phyloP scores from a whole-genome alignment of 2,329 filamentous ascomycete genomes.

The Karstenula rhodostoma region DNA sequence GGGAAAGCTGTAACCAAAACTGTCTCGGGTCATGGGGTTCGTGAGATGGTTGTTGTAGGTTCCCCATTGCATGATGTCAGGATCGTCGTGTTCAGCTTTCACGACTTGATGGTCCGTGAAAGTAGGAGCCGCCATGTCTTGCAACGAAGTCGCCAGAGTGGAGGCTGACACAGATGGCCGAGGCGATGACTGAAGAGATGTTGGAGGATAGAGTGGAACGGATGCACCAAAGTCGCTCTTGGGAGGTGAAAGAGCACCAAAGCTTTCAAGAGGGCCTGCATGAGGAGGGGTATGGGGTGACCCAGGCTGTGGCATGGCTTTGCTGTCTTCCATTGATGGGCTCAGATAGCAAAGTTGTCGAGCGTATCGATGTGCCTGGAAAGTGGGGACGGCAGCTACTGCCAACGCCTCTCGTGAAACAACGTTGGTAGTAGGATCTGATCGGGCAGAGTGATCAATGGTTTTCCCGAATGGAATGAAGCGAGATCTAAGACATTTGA shows the following conservation, averaged over 20 bases:
- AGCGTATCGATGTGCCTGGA: slow-evolving; percentile 26
- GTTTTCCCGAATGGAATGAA: slow-evolving; percentile 40
- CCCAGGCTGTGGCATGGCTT: slow-evolving; percentile 42
- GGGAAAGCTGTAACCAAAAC: slow-evolving; percentile 22
- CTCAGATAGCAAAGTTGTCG: slow-evolving; percentile 18
- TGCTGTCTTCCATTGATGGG: slow-evolving; percentile 36
- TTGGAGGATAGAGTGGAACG: slow-evolving; percentile 24
- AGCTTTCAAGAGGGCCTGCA: slow-evolving; percentile 28
- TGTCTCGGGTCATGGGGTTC: slow-evolving; percentile 22
- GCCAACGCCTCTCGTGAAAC: slow-evolving; percentile 44
- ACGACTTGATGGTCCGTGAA: not conserved
- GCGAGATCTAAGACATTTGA: slow-evolving; percentile 44
- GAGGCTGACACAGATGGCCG: slow-evolving; percentile 21
- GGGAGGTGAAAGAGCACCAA: slow-evolving; percentile 27
- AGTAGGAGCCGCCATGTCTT: slow-evolving; percentile 20
- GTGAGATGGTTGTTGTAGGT: slow-evolving; percentile 22
- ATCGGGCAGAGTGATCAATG: slow-evolving; percentile 24
- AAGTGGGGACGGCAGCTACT: slow-evolving; percentile 27
- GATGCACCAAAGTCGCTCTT: slow-evolving; percentile 30
- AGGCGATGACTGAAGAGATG: slow-evolving; percentile 24
- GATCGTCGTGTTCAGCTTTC: slow-evolving; percentile 24
- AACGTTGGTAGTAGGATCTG: slow-evolving; percentile 30
- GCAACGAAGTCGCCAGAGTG: slow-evolving; percentile 25
- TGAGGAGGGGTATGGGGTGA: slow-evolving; percentile 35
- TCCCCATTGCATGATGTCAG: slow-evolving; percentile 33